phyloP scores from a whole-genome alignment of 73 alveolate genomes.

The Uronychia setigera region DNA sequence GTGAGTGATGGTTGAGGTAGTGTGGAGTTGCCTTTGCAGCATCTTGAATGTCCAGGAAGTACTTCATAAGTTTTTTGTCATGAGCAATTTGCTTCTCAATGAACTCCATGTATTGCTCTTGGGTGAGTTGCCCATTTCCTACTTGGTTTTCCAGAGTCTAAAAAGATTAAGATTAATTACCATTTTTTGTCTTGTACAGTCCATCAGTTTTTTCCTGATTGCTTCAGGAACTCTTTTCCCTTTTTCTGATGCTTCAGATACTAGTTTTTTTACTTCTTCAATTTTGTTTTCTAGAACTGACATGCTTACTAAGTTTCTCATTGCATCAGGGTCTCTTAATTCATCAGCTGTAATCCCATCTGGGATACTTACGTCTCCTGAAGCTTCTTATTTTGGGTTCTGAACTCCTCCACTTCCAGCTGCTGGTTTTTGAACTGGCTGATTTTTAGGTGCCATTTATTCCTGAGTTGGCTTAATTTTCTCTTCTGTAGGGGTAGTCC shows the following conservation, averaged over 20 bases:
- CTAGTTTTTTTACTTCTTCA: background rate
- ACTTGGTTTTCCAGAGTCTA: background rate
- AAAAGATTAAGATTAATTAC: background rate
- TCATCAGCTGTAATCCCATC: background rate
- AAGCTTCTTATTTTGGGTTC: too few relatives aligned
- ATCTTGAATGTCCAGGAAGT: background rate
- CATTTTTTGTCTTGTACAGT: background rate
- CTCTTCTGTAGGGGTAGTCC: background rate
- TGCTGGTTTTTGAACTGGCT: too few relatives aligned
- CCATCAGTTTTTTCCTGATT: background rate
- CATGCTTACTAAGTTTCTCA: background rate
- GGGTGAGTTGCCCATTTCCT: background rate
- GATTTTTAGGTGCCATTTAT: background rate
- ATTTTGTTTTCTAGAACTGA: background rate
- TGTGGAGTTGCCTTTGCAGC: background rate
- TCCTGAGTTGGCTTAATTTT: background rate
- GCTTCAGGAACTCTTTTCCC: background rate
- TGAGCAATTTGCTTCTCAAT: constrained; percentile 1
- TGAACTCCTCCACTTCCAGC: too few relatives aligned
- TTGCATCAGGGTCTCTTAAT: background rate
- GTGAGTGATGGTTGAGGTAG: constrained; percentile 4
- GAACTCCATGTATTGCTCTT: background rate
- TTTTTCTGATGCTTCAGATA: background rate
- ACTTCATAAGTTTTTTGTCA: background rate
- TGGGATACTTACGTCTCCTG: background rate